Conservation (phyloP, 2,329 filamentous ascomycete genomes). For the Colletotrichum shisoi region DNA sequence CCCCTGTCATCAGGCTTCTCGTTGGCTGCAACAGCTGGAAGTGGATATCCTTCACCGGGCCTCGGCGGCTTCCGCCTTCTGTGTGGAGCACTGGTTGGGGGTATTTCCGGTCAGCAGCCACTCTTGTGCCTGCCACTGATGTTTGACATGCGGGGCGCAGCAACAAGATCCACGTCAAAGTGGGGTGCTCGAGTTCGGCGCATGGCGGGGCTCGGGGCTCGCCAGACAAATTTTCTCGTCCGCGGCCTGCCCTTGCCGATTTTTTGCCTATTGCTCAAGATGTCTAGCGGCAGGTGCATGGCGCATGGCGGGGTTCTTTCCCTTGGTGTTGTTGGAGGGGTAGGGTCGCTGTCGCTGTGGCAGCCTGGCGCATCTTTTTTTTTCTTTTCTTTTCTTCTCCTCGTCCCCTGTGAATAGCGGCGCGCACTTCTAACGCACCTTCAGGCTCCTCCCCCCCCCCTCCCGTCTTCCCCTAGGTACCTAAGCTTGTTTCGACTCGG, state of each 20-base stretch:
- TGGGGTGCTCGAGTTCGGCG: slow-evolving; percentile 7
- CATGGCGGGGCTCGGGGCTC: slow-evolving; percentile 28
- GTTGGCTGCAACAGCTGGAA: neutral
- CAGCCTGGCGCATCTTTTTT: slow-evolving; percentile 18
- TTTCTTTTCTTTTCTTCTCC: neutral
- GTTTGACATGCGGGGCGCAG: slow-evolving; percentile 30
- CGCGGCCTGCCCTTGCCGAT: slow-evolving; percentile 16
- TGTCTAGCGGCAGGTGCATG: neutral
- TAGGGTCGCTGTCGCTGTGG: slow-evolving; percentile 2
- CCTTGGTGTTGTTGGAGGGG: neutral
- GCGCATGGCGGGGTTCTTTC: slow-evolving; percentile 27
- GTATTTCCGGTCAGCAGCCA: slow-evolving; percentile 18
- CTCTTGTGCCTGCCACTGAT: slow-evolving; percentile 9
- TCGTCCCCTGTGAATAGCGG: slow-evolving; percentile 33
- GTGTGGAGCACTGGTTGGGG: neutral
- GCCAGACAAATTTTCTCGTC: slow-evolving; percentile 34
- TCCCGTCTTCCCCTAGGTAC: slow-evolving; percentile 16
- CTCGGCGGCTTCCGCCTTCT: slow-evolving; percentile 28
- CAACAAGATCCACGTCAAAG: slow-evolving; percentile 12
- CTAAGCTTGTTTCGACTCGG: slow-evolving; percentile 24
- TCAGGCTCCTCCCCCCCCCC: neutral
- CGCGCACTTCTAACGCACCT: slow-evolving; percentile 18
- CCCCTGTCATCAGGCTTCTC: neutral
- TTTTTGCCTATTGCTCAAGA: neutral
- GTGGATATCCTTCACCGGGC: neutral